These are phyloP conservation scores for Corchorus olitorius DNA, from an alignment of 345 rosid genomes.

Conservation along the genomic window DNA sequence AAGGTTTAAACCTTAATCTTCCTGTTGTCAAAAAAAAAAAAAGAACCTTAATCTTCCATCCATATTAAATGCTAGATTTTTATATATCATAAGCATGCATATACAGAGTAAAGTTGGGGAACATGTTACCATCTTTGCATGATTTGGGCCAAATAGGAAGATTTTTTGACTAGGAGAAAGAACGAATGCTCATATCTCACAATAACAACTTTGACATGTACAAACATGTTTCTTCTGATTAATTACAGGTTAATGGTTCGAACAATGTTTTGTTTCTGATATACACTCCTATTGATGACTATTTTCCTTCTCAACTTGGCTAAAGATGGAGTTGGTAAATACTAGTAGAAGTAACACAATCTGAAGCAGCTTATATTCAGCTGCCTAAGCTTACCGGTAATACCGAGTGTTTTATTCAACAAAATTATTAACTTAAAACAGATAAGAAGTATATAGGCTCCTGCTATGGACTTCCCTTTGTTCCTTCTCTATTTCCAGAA, in stretches of 20 bases:
- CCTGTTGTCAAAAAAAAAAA: no score
- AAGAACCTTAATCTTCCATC: no score
- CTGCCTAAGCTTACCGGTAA: not conserved
- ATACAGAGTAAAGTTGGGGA: no score
- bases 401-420: not conserved
- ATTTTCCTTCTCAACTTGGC: not conserved
- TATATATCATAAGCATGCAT: no score
- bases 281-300: not conserved
- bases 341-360: not conserved
- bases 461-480: not conserved
- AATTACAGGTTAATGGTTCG: not conserved
- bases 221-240: not conserved
- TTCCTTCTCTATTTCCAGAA: not conserved
- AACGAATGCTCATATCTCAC: no score
- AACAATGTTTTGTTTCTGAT: not conserved
- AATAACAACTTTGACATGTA: not conserved
- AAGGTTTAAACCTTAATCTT: no score
- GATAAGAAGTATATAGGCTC: not conserved
- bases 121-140: no score
- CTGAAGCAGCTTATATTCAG: not conserved
- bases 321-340: not conserved
- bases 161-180: no score
- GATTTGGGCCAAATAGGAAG: no score
- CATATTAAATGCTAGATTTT: no score
- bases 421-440: not conserved